Evolutionary conservation across 1,284 basidiomycete genomes (phyloP), one percentile per base, ranked within the genome.

Genomic region (Tremellales sp.): DNA sequence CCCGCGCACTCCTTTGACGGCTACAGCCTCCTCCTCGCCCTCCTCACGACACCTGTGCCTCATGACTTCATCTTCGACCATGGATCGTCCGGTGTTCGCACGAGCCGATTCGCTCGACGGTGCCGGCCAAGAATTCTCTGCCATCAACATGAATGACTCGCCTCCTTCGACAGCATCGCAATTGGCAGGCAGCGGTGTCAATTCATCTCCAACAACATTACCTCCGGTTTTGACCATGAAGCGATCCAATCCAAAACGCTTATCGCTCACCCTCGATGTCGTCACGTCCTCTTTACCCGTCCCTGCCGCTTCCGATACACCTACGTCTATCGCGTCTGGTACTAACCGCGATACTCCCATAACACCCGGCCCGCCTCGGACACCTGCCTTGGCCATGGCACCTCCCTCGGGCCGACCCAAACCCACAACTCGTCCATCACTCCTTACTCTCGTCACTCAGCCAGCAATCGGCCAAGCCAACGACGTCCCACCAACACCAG

Each of bases 361-460:
- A 48, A 67, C 68, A 0, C 63, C 67, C 3, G 66, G 66, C 19
- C 62, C 60, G 25, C 63, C 66, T 17, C 56, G 57, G 31, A 67
- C 68, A 7, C 65, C 68, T 3, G 53, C 60, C 10, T 43, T 65
- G 22, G 51, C 62, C 17, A 53, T 62, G 51, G 54, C 60, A 2
- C 22, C 43, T 8, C 47, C 56, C 1, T 37, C 60, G 4, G 58
- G 56, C 12, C 49, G 61, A 22, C 33, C 53, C 52, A 19, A 49
- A 51, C 6, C 31, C 36, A 8, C 47, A 10, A 51, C 61, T 10
- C 54, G 70, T 43, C 67, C 68, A 4, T 64, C 58, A 22, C 51
- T 72, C 6, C 54, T 70, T 23, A 67, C 58, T 43, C 55, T 72
- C 29, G 62, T 68, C 49, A 70, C 67, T 13, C 61, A 64, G 23